Evolutionary conservation across 495 filamentous ascomycete species (phyloP), one percentile per base, ranked within the genome.

Genomic region (Niebla homalea): DNA sequence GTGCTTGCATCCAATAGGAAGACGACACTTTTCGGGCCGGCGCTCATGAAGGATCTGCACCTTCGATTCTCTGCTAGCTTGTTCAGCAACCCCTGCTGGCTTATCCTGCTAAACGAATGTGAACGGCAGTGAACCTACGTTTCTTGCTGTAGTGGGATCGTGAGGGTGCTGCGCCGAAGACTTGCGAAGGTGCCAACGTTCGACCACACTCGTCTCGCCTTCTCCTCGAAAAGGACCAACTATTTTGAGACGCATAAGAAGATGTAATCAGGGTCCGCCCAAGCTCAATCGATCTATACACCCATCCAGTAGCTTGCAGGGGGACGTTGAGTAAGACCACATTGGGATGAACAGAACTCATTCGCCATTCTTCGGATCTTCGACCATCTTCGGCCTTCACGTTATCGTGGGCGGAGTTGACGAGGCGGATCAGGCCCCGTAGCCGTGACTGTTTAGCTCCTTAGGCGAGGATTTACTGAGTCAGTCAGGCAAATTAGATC

Each of bases 1-100:
- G 45, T 18, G 25, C 45, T 36, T 29, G 29, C 20, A 35, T 19
- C 45, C 45, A 48, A 48, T 48, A 22, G 45, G 45, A 48, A 35
- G 45, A 26, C 45, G 36, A 22, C 26, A 18, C 20, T 22, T 22
- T 48, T 18, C 45, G 45, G 45, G 25, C 45, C 45, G 45, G 45
- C 45, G 45, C 45, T 48, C 45, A 48, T 26, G 21, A 45, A 45
- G 16, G 42, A 45, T 26, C 42, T 45, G 42, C 21, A 45, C 42
- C 42, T 45, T 32, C 29, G 29, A 32, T 32, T 32, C 14, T 32
- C 29, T 32, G 29, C 29, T 32, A 32, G 29, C 29, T 12, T 12
- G 3, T 32, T 2, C 29, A 32, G 29, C 29, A 32, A 32, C 29
- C 29, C 29, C 29, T 32, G 29, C 29, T 32, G 10, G 5, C 29